Conservation (phyloP, 1,284 basidiomycete genomes). For the Ustilago vetiveriae region DNA sequence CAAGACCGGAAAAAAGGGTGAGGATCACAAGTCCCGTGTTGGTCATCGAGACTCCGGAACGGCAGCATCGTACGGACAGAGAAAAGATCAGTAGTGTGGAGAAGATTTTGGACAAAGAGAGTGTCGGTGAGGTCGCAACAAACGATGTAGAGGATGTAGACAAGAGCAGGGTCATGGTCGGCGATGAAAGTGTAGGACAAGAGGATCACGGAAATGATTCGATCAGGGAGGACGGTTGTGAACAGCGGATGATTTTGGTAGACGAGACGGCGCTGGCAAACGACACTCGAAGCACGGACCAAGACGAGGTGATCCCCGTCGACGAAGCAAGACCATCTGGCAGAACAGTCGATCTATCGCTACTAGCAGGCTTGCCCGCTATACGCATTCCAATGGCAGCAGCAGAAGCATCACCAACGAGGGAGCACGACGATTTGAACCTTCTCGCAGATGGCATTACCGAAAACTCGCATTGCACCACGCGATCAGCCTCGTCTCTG, state of each 20-base stretch:
- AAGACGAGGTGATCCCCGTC: no score
- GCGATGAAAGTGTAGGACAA: background rate
- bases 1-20: slow-evolving; percentile 5
- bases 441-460: no score
- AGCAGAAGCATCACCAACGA: background rate
- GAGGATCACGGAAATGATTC: background rate
- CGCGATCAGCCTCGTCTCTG: slow-evolving; percentile 13
- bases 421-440: no score
- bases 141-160: background rate
- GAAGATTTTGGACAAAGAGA: no score
- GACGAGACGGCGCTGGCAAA: background rate
- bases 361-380: no score
- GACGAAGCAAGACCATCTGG: no score
- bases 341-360: no score
- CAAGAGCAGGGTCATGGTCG: slow-evolving; percentile 14
- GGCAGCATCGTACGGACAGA: background rate
- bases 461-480: background rate
- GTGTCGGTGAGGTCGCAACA: background rate
- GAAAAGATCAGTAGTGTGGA: no score
- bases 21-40: slow-evolving; percentile 20
- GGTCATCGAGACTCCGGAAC: slow-evolving; percentile 29
- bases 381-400: background rate
- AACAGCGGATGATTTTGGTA: background rate
- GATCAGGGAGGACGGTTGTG: no score
- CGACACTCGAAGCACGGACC: background rate